phyloP scores from a whole-genome alignment of 805 yeast genomes.

The Tetrapisispora namnaoensis region DNA sequence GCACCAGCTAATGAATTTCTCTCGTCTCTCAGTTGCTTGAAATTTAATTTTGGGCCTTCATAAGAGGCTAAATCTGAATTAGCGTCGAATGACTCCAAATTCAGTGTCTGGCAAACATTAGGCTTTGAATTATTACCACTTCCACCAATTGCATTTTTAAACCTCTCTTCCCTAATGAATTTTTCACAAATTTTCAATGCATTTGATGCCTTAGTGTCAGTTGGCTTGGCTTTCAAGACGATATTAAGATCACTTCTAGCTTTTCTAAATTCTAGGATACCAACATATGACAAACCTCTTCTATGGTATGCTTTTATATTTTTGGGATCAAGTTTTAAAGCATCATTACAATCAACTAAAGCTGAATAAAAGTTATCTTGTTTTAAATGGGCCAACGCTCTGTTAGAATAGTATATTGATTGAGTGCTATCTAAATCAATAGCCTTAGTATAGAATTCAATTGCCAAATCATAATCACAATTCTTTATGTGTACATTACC shows the following conservation, averaged over 20 bases:
- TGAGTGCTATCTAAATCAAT: conserved; percentile 51
- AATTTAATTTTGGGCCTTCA: conserved; percentile 21
- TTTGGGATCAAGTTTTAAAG: conserved; percentile 55
- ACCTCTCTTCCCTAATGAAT: conserved; percentile 62
- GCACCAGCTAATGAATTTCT: conserved; percentile 21
- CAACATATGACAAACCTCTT: conserved; percentile 72
- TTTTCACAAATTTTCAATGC: conserved; percentile 54
- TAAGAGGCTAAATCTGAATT: conserved; percentile 25
- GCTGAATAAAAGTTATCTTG: conserved; percentile 82
- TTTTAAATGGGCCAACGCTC: conserved; percentile 85
- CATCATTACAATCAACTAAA: conserved; percentile 62
- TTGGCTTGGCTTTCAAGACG: conserved; percentile 54
- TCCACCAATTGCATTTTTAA: conserved; percentile 79
- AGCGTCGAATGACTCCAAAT: conserved; percentile 24
- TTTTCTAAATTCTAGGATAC: conserved; percentile 63
- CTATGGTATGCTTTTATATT: conserved; percentile 80
- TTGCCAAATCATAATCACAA: conserved; percentile 54
- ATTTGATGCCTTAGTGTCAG: conserved; percentile 55
- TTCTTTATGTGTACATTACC: conserved; percentile 69
- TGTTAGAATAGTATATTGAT: conserved; percentile 64
- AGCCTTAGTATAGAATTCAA: conserved; percentile 64
- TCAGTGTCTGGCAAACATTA: conserved; percentile 23
- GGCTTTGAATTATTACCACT: conserved; percentile 32
- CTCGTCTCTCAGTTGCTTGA: conserved; percentile 23
- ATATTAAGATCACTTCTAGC: conserved; percentile 60